Percentiles rank a stretch among this genome's conserved stretches.
Evolutionary conservation across 495 filamentous ascomycete species (phyloP).

Genomic region (Eremomyces bilateralis): DNA sequence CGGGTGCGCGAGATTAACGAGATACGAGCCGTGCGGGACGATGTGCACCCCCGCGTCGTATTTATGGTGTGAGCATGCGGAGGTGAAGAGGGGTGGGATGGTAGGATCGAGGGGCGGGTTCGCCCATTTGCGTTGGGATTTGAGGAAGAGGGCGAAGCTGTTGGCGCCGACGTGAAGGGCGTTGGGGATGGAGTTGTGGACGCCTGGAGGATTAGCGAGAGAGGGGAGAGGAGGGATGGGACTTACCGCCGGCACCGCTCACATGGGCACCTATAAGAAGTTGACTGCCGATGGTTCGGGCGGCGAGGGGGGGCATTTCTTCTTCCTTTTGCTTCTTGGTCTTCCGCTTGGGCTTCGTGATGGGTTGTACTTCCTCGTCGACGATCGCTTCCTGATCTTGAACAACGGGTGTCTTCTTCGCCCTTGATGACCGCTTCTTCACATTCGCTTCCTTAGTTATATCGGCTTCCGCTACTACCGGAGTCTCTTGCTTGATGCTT

Average conservation of each 20-base stretch:
- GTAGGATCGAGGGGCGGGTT: slow-evolving; percentile 55
- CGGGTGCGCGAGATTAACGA: slow-evolving; percentile 80
- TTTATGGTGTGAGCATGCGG: slow-evolving; percentile 39
- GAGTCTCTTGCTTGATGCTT: too few species aligned
- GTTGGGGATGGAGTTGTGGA: slow-evolving; percentile 75
- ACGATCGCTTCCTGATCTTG: slow-evolving; percentile 7
- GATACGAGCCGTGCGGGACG: slow-evolving; percentile 82
- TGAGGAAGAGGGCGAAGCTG: slow-evolving; percentile 82
- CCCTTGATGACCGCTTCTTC: too few species aligned
- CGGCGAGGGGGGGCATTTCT: slow-evolving; percentile 40
- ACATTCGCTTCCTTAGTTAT: too few species aligned
- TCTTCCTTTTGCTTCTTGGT: slow-evolving; percentile 24
- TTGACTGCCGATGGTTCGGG: slow-evolving; percentile 43
- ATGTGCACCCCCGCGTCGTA: slow-evolving; percentile 43
- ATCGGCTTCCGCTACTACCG: too few species aligned
- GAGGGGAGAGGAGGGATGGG: not conserved
- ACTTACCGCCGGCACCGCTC: slow-evolving; percentile 57
- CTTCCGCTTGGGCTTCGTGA: slow-evolving; percentile 23
- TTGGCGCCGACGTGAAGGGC: slow-evolving; percentile 65
- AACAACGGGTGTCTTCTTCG: too few species aligned
- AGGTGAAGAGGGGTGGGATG: slow-evolving; percentile 41
- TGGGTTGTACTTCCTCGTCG: slow-evolving; percentile 3
- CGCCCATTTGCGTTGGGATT: slow-evolving; percentile 89
- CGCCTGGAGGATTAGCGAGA: slow-evolving; percentile 28
- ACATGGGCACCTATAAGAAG: slow-evolving; percentile 89